A percentile compares a stretch with the other conserved stretches of the same genome.
These are phyloP conservation scores for Coniochaeta prunicola DNA, from an alignment of 2,329 filamentous ascomycete genomes.

Conservation along the genomic window DNA sequence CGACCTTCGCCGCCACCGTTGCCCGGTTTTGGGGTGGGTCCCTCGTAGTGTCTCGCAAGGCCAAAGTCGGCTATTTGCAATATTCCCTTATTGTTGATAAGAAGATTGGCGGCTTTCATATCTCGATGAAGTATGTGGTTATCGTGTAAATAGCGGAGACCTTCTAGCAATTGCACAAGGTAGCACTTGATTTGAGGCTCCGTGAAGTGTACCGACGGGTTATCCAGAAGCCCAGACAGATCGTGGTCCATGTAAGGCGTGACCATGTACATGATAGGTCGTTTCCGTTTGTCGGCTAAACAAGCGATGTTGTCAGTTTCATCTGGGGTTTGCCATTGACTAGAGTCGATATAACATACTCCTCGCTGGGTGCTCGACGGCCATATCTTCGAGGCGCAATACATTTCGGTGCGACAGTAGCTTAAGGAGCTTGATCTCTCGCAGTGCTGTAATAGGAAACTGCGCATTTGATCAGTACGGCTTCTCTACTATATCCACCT, in stretches of 20 bases:
- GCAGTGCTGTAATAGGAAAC: constrained; percentile 96
- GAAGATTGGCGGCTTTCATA: constrained; percentile 96
- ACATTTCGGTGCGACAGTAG: constrained; percentile 89
- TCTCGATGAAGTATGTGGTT: constrained; percentile 88
- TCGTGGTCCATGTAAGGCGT: constrained; percentile 99
- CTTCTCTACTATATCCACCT: neutral
- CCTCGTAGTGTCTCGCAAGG: constrained; percentile 87
- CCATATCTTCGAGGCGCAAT: constrained; percentile 87
- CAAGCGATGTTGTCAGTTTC: constrained; percentile 12
- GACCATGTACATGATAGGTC: constrained; percentile 95
- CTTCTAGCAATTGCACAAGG: constrained; percentile 85
- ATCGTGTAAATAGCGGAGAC: constrained; percentile 83
- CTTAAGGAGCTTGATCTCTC: constrained; percentile 96
- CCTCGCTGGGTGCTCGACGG: constrained; percentile 68
- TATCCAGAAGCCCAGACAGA: constrained; percentile 92
- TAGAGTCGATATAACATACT: constrained; percentile 30
- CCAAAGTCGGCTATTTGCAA: constrained; percentile 98
- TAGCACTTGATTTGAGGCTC: constrained; percentile 97
- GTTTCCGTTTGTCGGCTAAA: constrained; percentile 67
- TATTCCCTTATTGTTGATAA: constrained; percentile 90
- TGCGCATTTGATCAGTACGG: constrained; percentile 20
- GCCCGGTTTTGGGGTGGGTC: constrained; percentile 67
- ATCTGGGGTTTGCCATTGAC: too few species aligned
- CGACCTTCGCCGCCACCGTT: constrained; percentile 76
- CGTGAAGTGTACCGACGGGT: constrained; percentile 80